Base-by-base conservation (phyloP, 139 green algal genomes). In the Chlamydomonas sphaeroides region DNA sequence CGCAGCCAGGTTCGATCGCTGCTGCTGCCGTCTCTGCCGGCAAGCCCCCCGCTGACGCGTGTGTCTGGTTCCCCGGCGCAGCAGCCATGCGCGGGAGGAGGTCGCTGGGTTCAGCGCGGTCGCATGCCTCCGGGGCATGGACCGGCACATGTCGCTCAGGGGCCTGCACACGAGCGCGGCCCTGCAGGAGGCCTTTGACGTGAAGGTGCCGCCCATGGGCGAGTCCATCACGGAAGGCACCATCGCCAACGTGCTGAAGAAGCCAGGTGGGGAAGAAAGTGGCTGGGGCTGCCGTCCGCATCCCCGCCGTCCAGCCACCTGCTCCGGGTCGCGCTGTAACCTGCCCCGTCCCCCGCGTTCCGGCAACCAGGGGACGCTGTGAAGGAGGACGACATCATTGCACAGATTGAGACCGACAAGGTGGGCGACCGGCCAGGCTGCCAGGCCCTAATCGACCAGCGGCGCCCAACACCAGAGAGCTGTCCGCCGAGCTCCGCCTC, bases 381-480 rank as follows among this genome's bases (percentile, higher is more conserved):
- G 8, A 88, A 92, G 25, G 92, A 95, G 77, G 97, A 99, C 79
- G 97, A 99, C 62, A 86, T 99, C 18, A 94, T 99, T 65, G 94
- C 96, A 1, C 95, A 98, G 90, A 97, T 99, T 57, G 97, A 99
- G 78, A 99, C 97, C 0, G 97, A 99, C 88, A 99, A 98, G 77
- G 75, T 82, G 45, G 45, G 45, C 11, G 10, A 21, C n/a, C n/a
- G n/a, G n/a, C n/a, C n/a, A n/a, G n/a, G n/a, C n/a, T n/a, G n/a
- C n/a, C n/a, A n/a, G n/a, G n/a, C n/a, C n/a, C n/a, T n/a, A n/a
- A n/a, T n/a, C n/a, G n/a, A n/a, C n/a, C n/a, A n/a, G n/a, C n/a
- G n/a, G n/a, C n/a, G n/a, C n/a, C n/a, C n/a, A n/a, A n/a, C n/a
- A n/a, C n/a, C n/a, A n/a, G n/a, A n/a, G n/a, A n/a, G n/a, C n/a